phyloP scores from a whole-genome alignment of 441 rosid genomes.

The Adansonia gregorii region DNA sequence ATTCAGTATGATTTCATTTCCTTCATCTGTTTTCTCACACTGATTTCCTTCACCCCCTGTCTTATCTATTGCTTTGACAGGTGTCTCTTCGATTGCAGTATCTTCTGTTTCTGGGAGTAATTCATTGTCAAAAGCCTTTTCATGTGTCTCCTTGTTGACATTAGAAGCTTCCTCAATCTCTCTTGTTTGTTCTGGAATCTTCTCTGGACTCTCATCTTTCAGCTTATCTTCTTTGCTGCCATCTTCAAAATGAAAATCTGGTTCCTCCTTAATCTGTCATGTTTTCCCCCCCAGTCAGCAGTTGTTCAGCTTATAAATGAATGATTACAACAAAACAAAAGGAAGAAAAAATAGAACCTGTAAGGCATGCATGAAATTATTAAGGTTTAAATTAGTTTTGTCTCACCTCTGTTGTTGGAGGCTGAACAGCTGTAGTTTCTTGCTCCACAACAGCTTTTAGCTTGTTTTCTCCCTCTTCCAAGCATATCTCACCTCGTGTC shows the following conservation, averaged over 20 bases:
- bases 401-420: conserved; percentile 22
- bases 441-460: neutral
- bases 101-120: conserved; percentile 30
- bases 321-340: conserved; percentile 6
- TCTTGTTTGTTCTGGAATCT: conserved; percentile 17
- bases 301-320: conserved; percentile 12
- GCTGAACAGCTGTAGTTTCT: neutral
- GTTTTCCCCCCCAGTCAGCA: conserved; percentile 22
- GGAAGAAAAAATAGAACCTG: neutral
- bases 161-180: conserved; percentile 19
- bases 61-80: conserved; percentile 15
- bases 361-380: neutral
- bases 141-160: conserved; percentile 24
- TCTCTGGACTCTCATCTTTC: conserved; percentile 28
- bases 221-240: conserved; percentile 32
- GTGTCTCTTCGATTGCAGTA: conserved; percentile 22
- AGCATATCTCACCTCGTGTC: neutral
- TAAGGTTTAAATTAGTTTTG: conserved; percentile 15
- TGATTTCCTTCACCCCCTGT: conserved; percentile 26
- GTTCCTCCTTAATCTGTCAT: conserved; percentile 38
- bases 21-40: conserved; percentile 18
- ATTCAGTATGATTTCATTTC: conserved; percentile 21
- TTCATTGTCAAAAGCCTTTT: conserved; percentile 31
- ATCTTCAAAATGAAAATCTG: conserved; percentile 30
- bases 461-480: conserved; percentile 2